These are phyloP conservation scores for Heritiera littoralis DNA, from an alignment of 345 rosid species.

Conservation along the genomic window DNA sequence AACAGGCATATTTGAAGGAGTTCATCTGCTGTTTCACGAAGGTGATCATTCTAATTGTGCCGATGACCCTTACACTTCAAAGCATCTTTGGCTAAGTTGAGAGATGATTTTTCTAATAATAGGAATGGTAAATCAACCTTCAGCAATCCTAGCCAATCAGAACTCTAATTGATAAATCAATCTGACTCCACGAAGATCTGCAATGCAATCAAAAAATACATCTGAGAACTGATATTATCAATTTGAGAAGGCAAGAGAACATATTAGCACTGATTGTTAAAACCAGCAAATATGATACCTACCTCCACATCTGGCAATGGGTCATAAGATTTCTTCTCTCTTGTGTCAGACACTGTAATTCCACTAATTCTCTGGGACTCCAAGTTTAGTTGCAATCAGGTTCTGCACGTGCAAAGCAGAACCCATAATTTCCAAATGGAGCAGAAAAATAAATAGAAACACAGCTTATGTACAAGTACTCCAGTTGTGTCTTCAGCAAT, in stretches of 20 bases:
- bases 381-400: constrained; percentile 76
- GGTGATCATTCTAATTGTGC: background rate
- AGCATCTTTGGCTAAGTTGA: background rate
- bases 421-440: constrained; percentile 12
- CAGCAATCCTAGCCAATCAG: background rate
- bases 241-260: background rate
- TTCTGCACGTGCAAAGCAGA: constrained; percentile 52
- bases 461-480: background rate
- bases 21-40: background rate
- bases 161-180: constrained; percentile 26
- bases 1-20: background rate
- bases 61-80: background rate
- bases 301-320: constrained; percentile 89
- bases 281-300: constrained; percentile 22
- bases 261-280: background rate
- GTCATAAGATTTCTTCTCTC: constrained; percentile 62
- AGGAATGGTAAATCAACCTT: background rate
- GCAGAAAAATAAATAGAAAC: background rate
- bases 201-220: constrained; percentile 4
- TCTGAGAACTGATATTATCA: background rate
- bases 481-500: background rate
- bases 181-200: constrained; percentile 62
- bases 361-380: constrained; percentile 86
- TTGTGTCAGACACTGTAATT: constrained; percentile 66
- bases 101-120: background rate